These are phyloP conservation scores for Draba incana DNA, from an alignment of 345 rosid species.

Conservation along the genomic window DNA sequence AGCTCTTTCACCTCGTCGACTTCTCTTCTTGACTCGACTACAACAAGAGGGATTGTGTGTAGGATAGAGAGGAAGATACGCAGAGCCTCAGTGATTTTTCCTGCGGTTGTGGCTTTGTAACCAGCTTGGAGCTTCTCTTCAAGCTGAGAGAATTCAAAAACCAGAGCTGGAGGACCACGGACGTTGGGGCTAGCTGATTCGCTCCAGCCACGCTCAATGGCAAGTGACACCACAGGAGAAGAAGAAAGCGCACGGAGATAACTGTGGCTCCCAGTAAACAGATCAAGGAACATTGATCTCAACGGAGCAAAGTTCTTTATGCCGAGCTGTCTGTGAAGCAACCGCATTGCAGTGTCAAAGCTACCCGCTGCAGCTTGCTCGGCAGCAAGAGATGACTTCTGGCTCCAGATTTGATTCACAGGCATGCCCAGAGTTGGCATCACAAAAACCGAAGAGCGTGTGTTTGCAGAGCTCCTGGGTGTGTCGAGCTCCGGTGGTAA, in stretches of 20 bases:
- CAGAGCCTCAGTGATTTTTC: conserved; percentile 69
- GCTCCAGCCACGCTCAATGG: conserved; percentile 78
- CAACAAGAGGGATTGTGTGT: conserved; percentile 79
- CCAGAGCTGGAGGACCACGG: conserved; percentile 81
- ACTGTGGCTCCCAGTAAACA: too few species aligned
- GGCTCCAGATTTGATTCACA: conserved; percentile 81
- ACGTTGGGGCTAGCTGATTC: conserved; percentile 77
- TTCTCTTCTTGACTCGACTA: conserved; percentile 88
- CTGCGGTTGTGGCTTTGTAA: conserved; percentile 80
- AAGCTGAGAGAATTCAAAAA: conserved; percentile 66
- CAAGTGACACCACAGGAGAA: conserved; percentile 61
- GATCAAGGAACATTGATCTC: conserved; percentile 48
- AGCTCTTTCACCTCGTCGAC: conserved; percentile 91
- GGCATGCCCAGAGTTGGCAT: conserved; percentile 91
- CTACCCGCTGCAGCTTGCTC: conserved; percentile 89
- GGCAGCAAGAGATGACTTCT: conserved; percentile 80
- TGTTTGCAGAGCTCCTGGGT: conserved; percentile 50
- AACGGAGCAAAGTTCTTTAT: conserved; percentile 70
- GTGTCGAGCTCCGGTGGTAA: conserved; percentile 82
- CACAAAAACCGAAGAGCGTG: conserved; percentile 67
- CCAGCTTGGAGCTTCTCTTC: conserved; percentile 84
- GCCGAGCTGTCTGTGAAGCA: conserved; percentile 84
- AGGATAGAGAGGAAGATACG: conserved; percentile 66
- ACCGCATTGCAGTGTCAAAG: conserved; percentile 82
- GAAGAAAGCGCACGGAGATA: too few species aligned